These are phyloP conservation scores for Akebia trifoliata DNA, from an alignment of 164 flowering plant species.

Conservation along the genomic window DNA sequence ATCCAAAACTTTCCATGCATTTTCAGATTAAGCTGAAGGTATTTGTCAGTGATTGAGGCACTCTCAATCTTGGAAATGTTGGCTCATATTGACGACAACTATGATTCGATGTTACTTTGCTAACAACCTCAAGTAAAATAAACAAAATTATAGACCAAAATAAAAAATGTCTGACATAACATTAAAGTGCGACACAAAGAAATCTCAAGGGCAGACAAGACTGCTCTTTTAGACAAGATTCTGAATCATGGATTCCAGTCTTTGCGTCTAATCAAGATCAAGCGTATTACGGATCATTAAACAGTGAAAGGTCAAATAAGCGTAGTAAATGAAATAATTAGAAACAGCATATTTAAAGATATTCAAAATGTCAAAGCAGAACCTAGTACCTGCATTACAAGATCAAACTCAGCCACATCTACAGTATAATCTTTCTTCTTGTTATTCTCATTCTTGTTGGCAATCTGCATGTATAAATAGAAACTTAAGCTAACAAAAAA, in stretches of 20 bases:
- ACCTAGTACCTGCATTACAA: conserved; percentile 80
- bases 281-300: background rate
- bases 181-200: conserved; percentile 1
- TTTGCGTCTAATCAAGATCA: conserved; percentile 56
- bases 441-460: conserved; percentile 42
- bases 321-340: background rate
- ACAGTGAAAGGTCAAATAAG: background rate
- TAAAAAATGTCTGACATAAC: background rate
- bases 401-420: conserved; percentile 78
- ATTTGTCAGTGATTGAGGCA: too few species aligned
- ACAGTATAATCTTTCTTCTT: conserved; percentile 32
- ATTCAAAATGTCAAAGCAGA: background rate
- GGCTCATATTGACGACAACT: too few species aligned
- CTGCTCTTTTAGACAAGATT: conserved; percentile 73
- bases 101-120: too few species aligned
- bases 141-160: too few species aligned
- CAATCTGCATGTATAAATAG: conserved; percentile 39
- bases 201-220: conserved; percentile 77
- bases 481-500: background rate
- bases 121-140: too few species aligned
- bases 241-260: conserved; percentile 80
- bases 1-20: too few species aligned
- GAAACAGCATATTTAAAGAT: background rate
- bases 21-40: too few species aligned
- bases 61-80: too few species aligned